Base-by-base conservation (phyloP, 2,329 filamentous ascomycete species). In the Ambrosiella cleistominuta region DNA sequence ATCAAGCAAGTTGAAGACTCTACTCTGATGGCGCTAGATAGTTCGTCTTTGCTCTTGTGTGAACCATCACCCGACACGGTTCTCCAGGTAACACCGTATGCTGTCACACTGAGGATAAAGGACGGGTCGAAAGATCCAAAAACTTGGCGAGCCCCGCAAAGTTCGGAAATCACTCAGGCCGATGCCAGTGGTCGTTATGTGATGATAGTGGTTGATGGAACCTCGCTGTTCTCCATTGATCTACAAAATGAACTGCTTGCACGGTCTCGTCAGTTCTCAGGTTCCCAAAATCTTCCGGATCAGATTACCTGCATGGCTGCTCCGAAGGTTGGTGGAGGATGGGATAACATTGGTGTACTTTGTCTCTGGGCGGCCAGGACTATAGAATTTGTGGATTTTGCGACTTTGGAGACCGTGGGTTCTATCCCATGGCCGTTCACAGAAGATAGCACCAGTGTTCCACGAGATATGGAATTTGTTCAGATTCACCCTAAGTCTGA, bases 311-410 rank as follows among this genome's bases (percentile, higher is more conserved):
- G 90, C 64, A 75, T 27, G 27, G 27, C 27, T 27, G 27, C 27
- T 27, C 27, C 27, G 3, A 27, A 27, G 27, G 4, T 27, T 27
- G 27, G 27, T 27, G 27, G 4, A 3, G 27, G 27, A 27, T 27
- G 27, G 27, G 27, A 5, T 3, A 27, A 27, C 27, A 27, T 27
- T 27, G 91, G 86, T 58, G 83, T 95, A 36, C 77, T 93, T 13
- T 90, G 89, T 1, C 93, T 94, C 70, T 97, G 91, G 81, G 82
- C 86, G 62, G 83, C 83, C n/a, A 86, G 88, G 5, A 80, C 80
- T 9, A 78, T 97, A 35, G 85, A 86, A 0, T 74, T 97, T 39
- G 73, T 95, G 50, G 77, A 83, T 60, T 68, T 95, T 19, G 69
- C 76, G 15, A 81, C 80, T 1, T 72, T 97, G 2, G 71, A 82